Conservation (phyloP, 1,139 yeast species). For the Suhomyces guaymorum region DNA sequence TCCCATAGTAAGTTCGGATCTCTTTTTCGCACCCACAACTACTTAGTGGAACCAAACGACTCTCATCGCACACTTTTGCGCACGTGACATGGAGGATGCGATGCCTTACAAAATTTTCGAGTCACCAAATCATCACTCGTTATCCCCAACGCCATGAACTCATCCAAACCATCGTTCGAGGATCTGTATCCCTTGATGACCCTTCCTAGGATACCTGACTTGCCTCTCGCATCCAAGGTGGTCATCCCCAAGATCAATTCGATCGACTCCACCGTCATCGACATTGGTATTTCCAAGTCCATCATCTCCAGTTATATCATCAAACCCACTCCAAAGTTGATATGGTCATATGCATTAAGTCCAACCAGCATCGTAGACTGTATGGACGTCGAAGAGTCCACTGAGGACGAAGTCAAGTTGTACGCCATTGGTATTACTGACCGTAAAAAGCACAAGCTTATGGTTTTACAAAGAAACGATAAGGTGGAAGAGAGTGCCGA, state of each 20-base stretch:
- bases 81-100: slow-evolving; percentile 11
- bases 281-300: slow-evolving; percentile 76
- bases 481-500: slow-evolving; percentile 12
- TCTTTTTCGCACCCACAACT: background rate
- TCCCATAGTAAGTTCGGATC: no score
- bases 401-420: slow-evolving; percentile 20
- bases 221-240: slow-evolving; percentile 31
- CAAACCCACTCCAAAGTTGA: slow-evolving; percentile 77
- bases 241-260: slow-evolving; percentile 32
- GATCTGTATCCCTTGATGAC: slow-evolving; percentile 42
- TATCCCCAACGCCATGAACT: slow-evolving; percentile 9
- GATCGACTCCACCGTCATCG: slow-evolving; percentile 33
- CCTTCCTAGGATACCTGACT: slow-evolving; percentile 44
- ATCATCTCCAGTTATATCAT: slow-evolving; percentile 70
- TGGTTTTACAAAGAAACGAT: slow-evolving; percentile 30
- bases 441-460: slow-evolving; percentile 44
- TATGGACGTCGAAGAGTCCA: slow-evolving; percentile 37
- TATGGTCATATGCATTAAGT: slow-evolving; percentile 72
- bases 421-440: slow-evolving; percentile 50
- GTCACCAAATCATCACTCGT: slow-evolving; percentile 1
- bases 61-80: no score
- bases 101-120: slow-evolving; percentile 15
- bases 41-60: no score
- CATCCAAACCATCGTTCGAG: slow-evolving; percentile 26
- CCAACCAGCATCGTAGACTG: slow-evolving; percentile 56